Conservation (phyloP, 768 basidiomycete genomes). For the Xerocomellus dryophilus region DNA sequence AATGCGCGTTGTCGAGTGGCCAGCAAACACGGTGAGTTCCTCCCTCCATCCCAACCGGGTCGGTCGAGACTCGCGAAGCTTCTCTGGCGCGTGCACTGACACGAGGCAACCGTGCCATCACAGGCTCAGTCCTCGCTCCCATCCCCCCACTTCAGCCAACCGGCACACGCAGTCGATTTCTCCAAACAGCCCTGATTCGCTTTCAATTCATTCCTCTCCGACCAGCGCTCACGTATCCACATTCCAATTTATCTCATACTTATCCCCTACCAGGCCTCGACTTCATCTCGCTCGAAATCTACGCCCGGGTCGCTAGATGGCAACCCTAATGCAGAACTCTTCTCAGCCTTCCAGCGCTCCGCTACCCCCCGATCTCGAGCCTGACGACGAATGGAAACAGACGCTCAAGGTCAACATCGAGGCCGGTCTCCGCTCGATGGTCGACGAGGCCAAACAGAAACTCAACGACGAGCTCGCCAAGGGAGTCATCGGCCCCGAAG, state of each 20-base stretch:
- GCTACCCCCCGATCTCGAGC: conserved; percentile 38
- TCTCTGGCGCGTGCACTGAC: conserved; percentile 49
- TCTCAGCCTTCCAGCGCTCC: conserved; percentile 9
- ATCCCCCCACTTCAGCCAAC: conserved; percentile 14
- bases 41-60: background rate
- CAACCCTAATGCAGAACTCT: conserved; percentile 21
- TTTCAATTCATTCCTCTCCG: background rate
- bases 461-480: conserved; percentile 50
- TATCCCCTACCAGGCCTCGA: background rate
- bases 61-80: conserved; percentile 18
- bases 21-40: conserved; percentile 12
- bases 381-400: conserved; percentile 55
- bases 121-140: conserved; percentile 28
- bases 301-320: conserved; percentile 18
- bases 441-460: conserved; percentile 64
- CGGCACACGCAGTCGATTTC: conserved; percentile 18
- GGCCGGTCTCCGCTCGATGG: conserved; percentile 36
- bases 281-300: conserved; percentile 3
- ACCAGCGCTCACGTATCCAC: background rate
- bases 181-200: conserved; percentile 9
- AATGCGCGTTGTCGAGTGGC: conserved; percentile 12
- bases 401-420: conserved; percentile 50
- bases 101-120: conserved; percentile 52
- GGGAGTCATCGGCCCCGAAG: conserved; percentile 31
- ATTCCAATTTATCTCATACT: background rate